Evolutionary conservation across 2,329 filamentous ascomycete genomes (phyloP).

Genomic region (Ceratocystis eucalypticola): DNA sequence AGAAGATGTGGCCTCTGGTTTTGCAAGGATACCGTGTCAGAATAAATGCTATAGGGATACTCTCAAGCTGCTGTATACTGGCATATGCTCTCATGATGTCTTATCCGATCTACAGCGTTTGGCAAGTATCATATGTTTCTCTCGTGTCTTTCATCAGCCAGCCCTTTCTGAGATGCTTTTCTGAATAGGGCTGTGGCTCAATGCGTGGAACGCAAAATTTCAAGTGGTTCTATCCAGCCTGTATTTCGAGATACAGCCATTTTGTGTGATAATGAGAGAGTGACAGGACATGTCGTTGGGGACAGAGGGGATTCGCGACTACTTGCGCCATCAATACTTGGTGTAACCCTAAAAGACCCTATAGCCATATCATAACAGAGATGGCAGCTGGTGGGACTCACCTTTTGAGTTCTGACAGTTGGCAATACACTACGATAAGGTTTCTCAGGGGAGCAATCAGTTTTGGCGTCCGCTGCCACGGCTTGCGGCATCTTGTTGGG

Average conservation of each 20-base stretch:
- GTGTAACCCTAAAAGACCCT: not conserved
- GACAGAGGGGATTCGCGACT: not conserved
- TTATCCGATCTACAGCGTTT: not conserved
- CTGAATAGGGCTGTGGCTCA: not conserved
- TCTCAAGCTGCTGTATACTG: too few relatives aligned
- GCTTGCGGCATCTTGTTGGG: not conserved
- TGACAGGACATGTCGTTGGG: not conserved
- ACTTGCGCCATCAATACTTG: too few relatives aligned
- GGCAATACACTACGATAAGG: too few relatives aligned
- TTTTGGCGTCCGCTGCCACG: too few relatives aligned
- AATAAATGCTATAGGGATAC: not conserved
- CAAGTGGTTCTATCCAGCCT: not conserved
- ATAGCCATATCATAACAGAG: not conserved
- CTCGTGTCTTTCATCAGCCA: slow-evolving; percentile 2
- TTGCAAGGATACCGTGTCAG: not conserved
- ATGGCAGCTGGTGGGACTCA: too few relatives aligned
- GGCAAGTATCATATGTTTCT: not conserved
- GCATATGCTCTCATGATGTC: not conserved
- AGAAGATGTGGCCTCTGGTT: not conserved
- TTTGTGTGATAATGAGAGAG: not conserved
- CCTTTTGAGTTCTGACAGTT: too few relatives aligned
- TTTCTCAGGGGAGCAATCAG: too few relatives aligned
- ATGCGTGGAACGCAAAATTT: not conserved
- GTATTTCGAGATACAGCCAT: not conserved
- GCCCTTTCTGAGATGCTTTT: not conserved